These are phyloP conservation scores for Venturia oleaginea DNA, from an alignment of 2,329 filamentous ascomycete genomes.

Conservation along the genomic window DNA sequence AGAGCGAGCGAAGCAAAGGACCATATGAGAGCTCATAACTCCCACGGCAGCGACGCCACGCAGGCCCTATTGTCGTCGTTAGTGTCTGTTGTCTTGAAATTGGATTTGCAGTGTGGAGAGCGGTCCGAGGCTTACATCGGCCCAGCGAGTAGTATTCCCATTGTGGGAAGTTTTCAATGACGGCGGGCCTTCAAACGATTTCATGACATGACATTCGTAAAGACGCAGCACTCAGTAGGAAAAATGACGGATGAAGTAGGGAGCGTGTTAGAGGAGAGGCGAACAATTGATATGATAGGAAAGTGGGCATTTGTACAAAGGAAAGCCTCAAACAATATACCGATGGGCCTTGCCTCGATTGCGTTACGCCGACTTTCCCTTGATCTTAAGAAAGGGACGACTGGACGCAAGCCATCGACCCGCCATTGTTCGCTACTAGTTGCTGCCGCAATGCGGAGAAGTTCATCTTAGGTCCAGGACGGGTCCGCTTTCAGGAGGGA, in stretches of 20 bases:
- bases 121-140: constrained; percentile 1
- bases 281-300: not conserved
- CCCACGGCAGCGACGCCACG: constrained; percentile 13
- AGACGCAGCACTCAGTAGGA: not conserved
- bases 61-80: not conserved
- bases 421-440: not conserved
- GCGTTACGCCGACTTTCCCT: not conserved
- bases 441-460: not conserved
- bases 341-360: not conserved
- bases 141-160: constrained; percentile 6
- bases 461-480: not conserved
- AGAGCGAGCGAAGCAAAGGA: constrained; percentile 6
- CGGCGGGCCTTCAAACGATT: not conserved
- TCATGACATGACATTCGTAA: constrained; percentile 1
- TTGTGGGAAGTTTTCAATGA: not conserved
- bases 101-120: not conserved
- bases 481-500: not conserved
- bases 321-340: not conserved
- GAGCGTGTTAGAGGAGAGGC: not conserved
- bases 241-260: not conserved
- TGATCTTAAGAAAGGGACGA: not conserved
- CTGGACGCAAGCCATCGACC: not conserved
- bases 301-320: not conserved
- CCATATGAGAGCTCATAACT: constrained; percentile 12
- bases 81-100: not conserved